Conservation (phyloP, 192 early-diverging fungal species). For the Dissophora globulifera region DNA sequence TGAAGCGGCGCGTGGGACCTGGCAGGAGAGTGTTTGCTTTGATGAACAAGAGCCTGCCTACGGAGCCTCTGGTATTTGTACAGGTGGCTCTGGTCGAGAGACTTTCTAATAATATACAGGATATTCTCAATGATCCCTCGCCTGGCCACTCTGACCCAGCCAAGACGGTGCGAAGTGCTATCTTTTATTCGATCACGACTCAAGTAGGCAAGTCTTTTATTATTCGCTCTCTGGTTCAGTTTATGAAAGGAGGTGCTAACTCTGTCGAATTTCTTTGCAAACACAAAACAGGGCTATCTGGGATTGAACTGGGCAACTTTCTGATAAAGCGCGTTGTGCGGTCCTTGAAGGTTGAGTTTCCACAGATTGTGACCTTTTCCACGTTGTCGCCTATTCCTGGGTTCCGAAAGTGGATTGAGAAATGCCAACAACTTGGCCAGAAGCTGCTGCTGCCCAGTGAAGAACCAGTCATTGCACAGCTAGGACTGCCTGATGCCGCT, state of each 20-base stretch:
- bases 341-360: conserved; percentile 76
- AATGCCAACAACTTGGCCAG: conserved; percentile 39
- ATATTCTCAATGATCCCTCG: conserved; percentile 43
- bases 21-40: conserved; percentile 87
- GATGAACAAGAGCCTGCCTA: conserved; percentile 79
- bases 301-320: conserved; percentile 92
- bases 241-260: not conserved
- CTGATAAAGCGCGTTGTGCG: conserved; percentile 89
- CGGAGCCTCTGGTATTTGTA: conserved; percentile 91
- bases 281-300: conserved; percentile 68
- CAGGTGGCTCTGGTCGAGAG: conserved; percentile 80
- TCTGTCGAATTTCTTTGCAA: too few relatives aligned
- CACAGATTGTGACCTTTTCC: conserved; percentile 80
- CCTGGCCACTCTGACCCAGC: conserved; percentile 30
- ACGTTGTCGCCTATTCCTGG: conserved; percentile 93
- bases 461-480: conserved; percentile 4
- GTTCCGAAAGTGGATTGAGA: conserved; percentile 80
- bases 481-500: not conserved
- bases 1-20: conserved; percentile 76
- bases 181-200: conserved; percentile 95
- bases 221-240: not conserved
- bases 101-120: conserved; percentile 75
- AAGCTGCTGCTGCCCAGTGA: conserved; percentile 32
- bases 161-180: conserved; percentile 70
- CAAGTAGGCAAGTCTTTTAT: conserved; percentile 67